Evolutionary conservation across 441 rosid species (phyloP).

Genomic region (Metrosideros polymorpha): DNA sequence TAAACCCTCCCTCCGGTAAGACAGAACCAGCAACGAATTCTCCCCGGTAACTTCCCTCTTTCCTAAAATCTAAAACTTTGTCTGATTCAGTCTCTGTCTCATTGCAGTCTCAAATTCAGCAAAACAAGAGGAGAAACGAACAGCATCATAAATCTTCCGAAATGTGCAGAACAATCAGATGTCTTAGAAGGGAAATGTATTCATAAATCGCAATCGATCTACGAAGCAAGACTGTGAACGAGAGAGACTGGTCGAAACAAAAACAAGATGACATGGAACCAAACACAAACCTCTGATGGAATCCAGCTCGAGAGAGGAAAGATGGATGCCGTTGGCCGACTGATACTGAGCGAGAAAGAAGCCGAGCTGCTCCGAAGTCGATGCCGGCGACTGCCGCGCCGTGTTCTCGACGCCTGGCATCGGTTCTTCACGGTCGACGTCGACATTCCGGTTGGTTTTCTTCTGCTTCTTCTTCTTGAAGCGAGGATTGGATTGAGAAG

Average conservation of each 20-base stretch:
- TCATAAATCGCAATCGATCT: background rate
- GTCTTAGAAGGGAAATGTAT: background rate
- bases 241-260: background rate
- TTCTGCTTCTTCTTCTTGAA: constrained; percentile 4
- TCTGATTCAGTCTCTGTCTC: background rate
- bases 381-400: background rate
- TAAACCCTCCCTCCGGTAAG: background rate
- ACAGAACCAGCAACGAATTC: background rate
- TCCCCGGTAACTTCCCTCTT: background rate
- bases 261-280: background rate
- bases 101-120: background rate
- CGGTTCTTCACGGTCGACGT: background rate
- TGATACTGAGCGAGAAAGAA: constrained; percentile 47
- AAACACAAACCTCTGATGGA: constrained; percentile 32
- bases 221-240: background rate
- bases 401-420: background rate
- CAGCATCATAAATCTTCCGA: background rate
- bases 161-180: background rate
- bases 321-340: constrained; percentile 45
- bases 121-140: background rate
- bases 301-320: constrained; percentile 73
- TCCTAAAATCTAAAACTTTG: background rate
- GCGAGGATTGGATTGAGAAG: background rate
- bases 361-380: constrained; percentile 44
- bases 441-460: background rate